Evolutionary conservation across 805 yeast species (phyloP).

Genomic region (Cyberlindnera galapagoensis): DNA sequence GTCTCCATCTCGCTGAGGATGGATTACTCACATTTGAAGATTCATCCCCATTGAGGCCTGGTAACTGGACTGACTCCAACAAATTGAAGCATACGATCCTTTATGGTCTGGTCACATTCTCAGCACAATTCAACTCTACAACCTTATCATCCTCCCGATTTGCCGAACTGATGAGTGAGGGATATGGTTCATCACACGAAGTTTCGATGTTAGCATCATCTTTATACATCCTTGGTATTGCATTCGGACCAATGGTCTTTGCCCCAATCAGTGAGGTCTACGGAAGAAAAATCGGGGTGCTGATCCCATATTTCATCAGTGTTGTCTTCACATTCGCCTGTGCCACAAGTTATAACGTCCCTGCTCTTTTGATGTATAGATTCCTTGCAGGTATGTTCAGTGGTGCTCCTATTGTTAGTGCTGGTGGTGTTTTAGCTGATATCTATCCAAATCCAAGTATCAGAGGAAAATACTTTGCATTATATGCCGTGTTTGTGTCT

Average conservation of each 20-base stretch:
- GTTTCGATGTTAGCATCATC: constrained; percentile 49
- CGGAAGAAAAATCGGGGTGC: constrained; percentile 37
- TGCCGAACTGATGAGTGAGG: constrained; percentile 25
- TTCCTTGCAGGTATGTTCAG: constrained; percentile 56
- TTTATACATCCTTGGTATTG: constrained; percentile 58
- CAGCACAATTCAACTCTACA: constrained; percentile 47
- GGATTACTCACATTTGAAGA: constrained; percentile 12
- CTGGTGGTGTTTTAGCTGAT: constrained; percentile 52
- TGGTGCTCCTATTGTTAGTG: constrained; percentile 52
- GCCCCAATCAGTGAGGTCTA: constrained; percentile 46
- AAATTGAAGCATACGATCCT: constrained; percentile 33
- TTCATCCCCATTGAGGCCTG: constrained; percentile 19
- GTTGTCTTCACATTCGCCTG: constrained; percentile 41
- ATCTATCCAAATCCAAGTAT: constrained; percentile 36
- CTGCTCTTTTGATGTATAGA: constrained; percentile 45
- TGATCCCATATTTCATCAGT: constrained; percentile 34
- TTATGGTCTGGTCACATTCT: constrained; percentile 34
- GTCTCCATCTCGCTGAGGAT: constrained; percentile 6
- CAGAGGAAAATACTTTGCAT: constrained; percentile 49
- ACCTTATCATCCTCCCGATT: constrained; percentile 35
- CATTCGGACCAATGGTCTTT: constrained; percentile 52
- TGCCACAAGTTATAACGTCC: constrained; percentile 44
- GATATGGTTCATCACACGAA: constrained; percentile 38
- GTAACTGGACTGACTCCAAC: constrained; percentile 30
- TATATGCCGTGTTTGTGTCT: constrained; percentile 42